These are phyloP conservation scores for Rhexocercosporidium sp. DNA, from an alignment of 2,329 filamentous ascomycete genomes.

Conservation along the genomic window DNA sequence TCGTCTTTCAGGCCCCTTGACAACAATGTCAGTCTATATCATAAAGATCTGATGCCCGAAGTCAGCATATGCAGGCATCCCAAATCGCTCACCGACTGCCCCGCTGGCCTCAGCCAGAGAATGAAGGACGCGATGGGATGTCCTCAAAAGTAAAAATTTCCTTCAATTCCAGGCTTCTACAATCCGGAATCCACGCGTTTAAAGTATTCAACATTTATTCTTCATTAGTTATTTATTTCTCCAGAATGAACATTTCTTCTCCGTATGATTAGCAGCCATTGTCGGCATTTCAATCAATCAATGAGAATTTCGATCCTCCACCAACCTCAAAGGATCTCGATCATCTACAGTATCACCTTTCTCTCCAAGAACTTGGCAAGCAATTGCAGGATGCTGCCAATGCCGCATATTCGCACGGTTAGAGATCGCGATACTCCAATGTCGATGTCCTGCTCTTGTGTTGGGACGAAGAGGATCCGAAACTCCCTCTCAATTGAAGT, in stretches of 20 bases:
- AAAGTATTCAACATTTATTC: too few relatives aligned
- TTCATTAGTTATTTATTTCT: too few relatives aligned
- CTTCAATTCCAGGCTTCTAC: neutral
- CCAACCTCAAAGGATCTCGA: neutral
- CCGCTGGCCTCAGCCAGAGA: neutral
- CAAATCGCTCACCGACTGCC: neutral
- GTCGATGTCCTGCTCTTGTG: conserved; percentile 62
- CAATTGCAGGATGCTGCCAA: neutral
- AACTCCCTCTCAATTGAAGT: conserved; percentile 55
- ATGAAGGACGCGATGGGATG: neutral
- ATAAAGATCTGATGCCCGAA: neutral
- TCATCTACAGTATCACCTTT: neutral
- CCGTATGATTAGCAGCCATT: neutral
- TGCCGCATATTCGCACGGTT: neutral
- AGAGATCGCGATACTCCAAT: conserved; percentile 49
- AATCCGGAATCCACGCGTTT: neutral
- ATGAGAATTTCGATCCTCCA: neutral
- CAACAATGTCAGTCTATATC: neutral
- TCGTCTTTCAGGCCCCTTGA: neutral
- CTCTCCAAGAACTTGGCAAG: neutral
- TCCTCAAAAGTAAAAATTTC: neutral
- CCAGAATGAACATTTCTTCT: neutral
- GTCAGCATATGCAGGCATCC: neutral
- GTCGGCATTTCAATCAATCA: neutral
- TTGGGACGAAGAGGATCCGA: conserved; percentile 59